Evolutionary conservation across 176 grass and related monocot genomes (phyloP), one percentile per base, ranked within the genome.

Genomic region (Triticum urartu): DNA sequence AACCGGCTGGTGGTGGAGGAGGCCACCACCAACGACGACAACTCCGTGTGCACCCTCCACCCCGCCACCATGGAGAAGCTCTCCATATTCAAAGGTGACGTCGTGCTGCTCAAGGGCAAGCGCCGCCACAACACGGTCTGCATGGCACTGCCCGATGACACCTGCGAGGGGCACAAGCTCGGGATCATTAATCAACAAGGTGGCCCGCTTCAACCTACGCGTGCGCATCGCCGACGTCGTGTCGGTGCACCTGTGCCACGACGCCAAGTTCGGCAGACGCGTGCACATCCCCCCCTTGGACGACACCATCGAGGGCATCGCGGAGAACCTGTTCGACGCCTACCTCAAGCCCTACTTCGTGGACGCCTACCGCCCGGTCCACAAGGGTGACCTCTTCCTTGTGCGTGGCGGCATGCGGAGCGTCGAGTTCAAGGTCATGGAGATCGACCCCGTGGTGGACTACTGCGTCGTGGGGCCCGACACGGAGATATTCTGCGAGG

Each of bases 51-150:
- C 30, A 71, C 2, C 5, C 35, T 95, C 26, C 79, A 95, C 78
- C 88, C 88, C 9, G 63, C 75, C 58, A 95, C 93, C 66, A 86
- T 92, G 90, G 86, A 94, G 24, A 86, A 75, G 67, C 90, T 94
- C 17, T 83, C 86, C 65, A 80, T 94, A 14, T 92, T 72, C 72
- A 40, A 21, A 8, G 87, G 92, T 11, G 92, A 94, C 62, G 30
- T 89, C 12, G 68, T 92, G 78, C 86, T 92, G 43, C 76, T 95
- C 28, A 95, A 89, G 88, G 93, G 90, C 15, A 92, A 95, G 90
- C 85, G 87, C 69, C 79, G 93, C 61, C 89, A 76, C 42, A 88
- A 86, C 84, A 94, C 87, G 2, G 18, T 94, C 20, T 94, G 93
- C 78, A 81, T 81, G 21, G 93, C 48, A 24, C 58, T 95, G 1